These are phyloP conservation scores for Endocladia muricata DNA, from an alignment of 31 red algal genomes.

Conservation along the genomic window DNA sequence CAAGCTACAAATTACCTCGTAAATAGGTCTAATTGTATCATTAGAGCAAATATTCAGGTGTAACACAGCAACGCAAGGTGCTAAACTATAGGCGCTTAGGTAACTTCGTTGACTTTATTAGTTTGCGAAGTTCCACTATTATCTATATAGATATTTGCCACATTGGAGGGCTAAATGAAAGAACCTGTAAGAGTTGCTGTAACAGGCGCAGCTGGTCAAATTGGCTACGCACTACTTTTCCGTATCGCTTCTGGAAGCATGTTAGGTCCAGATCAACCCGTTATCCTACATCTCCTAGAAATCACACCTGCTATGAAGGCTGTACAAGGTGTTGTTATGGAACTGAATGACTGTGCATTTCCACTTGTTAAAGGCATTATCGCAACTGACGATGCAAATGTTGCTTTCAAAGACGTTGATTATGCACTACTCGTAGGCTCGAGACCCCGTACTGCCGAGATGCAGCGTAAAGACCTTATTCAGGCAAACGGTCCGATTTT, in stretches of 20 bases:
- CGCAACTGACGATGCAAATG: constrained; percentile 69
- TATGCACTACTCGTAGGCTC: constrained; percentile 91
- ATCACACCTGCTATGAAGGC: constrained; percentile 74
- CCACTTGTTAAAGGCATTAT: constrained; percentile 79
- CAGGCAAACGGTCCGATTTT: constrained; percentile 91
- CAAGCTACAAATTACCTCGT: no score
- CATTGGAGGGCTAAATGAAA: no score
- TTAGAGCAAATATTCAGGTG: no score
- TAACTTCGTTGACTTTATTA: no score
- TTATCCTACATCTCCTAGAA: constrained; percentile 80
- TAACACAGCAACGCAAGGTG: no score
- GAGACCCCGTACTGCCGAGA: constrained; percentile 78
- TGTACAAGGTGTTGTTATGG: constrained; percentile 93
- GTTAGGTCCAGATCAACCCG: constrained; percentile 89
- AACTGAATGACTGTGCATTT: constrained; percentile 97
- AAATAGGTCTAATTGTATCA: no score
- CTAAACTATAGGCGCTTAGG: no score
- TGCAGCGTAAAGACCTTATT: constrained; percentile 93
- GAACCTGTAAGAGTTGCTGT: constrained; percentile 93
- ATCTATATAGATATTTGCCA: no score
- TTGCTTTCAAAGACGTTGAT: constrained; percentile 87
- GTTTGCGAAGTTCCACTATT: no score
- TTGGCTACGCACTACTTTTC: constrained; percentile 91
- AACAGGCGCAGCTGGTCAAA: constrained; percentile 97
- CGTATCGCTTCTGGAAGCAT: constrained; percentile 95